These are phyloP conservation scores for Sisymbrium irio DNA, from an alignment of 345 rosid species.

Conservation along the genomic window DNA sequence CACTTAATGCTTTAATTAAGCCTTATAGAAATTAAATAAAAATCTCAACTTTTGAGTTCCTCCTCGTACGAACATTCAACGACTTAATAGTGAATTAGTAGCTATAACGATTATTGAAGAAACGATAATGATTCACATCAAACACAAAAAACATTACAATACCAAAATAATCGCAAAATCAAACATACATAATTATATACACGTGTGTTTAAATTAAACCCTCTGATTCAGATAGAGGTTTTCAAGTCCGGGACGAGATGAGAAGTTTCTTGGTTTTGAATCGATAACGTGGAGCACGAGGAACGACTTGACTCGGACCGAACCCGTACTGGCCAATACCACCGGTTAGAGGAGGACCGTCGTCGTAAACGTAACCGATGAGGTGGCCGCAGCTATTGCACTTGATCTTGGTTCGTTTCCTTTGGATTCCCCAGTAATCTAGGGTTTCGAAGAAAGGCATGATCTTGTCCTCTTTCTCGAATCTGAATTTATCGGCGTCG, in stretches of 20 bases:
- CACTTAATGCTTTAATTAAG: background rate
- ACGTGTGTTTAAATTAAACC: background rate
- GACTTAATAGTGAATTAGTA: background rate
- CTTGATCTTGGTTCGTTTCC: conserved; percentile 68
- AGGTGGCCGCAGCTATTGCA: conserved; percentile 59
- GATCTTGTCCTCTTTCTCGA: conserved; percentile 83
- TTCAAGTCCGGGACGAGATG: conserved; percentile 56
- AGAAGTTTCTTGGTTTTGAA: conserved; percentile 68
- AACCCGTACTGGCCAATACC: conserved; percentile 68
- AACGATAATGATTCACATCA: background rate
- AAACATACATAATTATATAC: background rate
- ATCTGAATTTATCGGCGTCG: conserved; percentile 65
- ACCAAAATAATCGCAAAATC: background rate
- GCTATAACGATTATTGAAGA: too few relatives aligned
- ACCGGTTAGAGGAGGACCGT: conserved; percentile 70
- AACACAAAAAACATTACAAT: background rate
- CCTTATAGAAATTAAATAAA: background rate
- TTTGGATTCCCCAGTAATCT: conserved; percentile 83
- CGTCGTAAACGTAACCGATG: conserved; percentile 73
- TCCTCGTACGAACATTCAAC: background rate
- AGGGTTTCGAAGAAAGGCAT: conserved; percentile 78
- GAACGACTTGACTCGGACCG: conserved; percentile 85
- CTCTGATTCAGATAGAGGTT: background rate
- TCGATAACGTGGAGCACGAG: conserved; percentile 71
- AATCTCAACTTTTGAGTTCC: background rate